Conservation (phyloP, 192 early-diverging fungal genomes). For the Backusella morwellensis region DNA sequence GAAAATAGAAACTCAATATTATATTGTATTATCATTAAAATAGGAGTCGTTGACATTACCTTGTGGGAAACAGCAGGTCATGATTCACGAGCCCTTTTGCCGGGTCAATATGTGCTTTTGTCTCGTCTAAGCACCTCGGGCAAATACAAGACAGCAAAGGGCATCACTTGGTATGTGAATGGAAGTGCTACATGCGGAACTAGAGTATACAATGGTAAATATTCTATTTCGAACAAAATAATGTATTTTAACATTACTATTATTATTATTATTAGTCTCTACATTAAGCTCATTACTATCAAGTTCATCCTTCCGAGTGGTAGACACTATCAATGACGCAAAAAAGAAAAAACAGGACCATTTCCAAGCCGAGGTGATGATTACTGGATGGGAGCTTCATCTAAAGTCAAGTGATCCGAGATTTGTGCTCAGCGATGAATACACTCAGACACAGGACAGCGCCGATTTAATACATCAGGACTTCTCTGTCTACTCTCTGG, state of each 20-base stretch:
- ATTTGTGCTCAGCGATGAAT: neutral
- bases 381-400: constrained; percentile 23
- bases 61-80: constrained; percentile 26
- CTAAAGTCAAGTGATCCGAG: neutral
- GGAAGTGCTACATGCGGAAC: constrained; percentile 23
- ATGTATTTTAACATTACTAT: no score
- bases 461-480: neutral
- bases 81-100: constrained; percentile 8
- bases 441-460: neutral
- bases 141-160: neutral
- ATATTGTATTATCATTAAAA: neutral
- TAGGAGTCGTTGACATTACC: constrained; percentile 25
- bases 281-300: constrained; percentile 6
- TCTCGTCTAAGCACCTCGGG: constrained; percentile 12
- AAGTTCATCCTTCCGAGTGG: constrained; percentile 3
- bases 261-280: constrained; percentile 5
- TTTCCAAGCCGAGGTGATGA: constrained; percentile 9
- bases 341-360: constrained; percentile 6
- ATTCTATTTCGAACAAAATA: neutral
- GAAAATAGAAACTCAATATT: neutral
- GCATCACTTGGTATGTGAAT: constrained; percentile 24
- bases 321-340: neutral
- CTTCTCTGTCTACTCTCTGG: neutral
- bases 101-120: constrained; percentile 20
- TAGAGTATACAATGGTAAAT: constrained; percentile 23